Percentiles rank a stretch among this genome's conserved stretches.
Conservation (phyloP, 176 grass and related monocot genomes). For the Poa pratensis region DNA sequence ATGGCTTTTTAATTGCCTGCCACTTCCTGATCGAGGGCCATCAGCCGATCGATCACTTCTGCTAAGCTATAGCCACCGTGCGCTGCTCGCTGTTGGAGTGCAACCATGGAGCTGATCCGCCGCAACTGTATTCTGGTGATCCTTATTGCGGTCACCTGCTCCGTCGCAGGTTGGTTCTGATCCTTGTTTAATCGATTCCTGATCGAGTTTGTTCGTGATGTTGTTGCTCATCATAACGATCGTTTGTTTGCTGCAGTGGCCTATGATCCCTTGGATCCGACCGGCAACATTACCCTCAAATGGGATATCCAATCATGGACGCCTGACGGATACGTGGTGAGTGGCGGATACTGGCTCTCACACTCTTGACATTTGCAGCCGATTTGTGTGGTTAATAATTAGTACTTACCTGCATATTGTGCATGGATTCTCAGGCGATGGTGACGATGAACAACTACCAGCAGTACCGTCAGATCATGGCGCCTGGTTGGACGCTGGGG, state of each 20-base stretch:
- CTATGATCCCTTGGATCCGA: conserved; percentile 84
- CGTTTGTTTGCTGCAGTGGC: conserved; percentile 42
- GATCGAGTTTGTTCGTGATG: background rate
- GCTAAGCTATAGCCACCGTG: background rate
- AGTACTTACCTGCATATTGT: background rate
- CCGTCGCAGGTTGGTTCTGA: conserved; percentile 53
- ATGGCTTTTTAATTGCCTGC: conserved; percentile 22
- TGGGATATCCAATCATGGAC: conserved; percentile 94
- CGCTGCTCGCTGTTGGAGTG: background rate
- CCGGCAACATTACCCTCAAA: conserved; percentile 90
- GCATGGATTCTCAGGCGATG: conserved; percentile 53
- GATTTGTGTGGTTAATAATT: background rate
- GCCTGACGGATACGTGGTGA: conserved; percentile 91
- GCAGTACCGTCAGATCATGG: conserved; percentile 85
- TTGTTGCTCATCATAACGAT: background rate
- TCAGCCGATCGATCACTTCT: background rate
- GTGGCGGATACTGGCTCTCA: conserved; percentile 9
- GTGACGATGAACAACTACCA: conserved; percentile 96
- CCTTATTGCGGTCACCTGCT: conserved; percentile 43
- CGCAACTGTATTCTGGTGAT: conserved; percentile 26
- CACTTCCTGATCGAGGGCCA: conserved; percentile 13
- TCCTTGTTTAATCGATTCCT: background rate
- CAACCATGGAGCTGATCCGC: conserved; percentile 35
- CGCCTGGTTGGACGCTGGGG: conserved; percentile 68
- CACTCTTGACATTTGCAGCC: background rate